Conservation (phyloP, 345 rosid species). For the Citrus glauca region DNA sequence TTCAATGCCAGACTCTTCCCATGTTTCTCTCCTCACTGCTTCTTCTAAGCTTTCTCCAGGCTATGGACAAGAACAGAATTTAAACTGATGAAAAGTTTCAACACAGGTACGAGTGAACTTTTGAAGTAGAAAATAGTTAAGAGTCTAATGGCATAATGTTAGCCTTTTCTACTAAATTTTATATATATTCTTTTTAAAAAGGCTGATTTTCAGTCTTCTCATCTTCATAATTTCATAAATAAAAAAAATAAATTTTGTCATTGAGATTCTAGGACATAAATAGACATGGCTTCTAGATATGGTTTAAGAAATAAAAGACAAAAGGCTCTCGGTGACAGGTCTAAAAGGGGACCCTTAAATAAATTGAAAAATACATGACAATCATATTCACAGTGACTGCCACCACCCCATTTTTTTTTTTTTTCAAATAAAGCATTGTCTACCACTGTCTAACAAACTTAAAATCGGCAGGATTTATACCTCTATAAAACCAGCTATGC, state of each 20-base stretch:
- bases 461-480: constrained; percentile 28
- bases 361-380: neutral
- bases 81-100: constrained; percentile 1
- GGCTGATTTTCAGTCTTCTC: neutral
- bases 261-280: neutral
- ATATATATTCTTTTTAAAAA: too few species aligned
- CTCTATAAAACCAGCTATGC: constrained; percentile 95
- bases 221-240: neutral
- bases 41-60: constrained; percentile 99
- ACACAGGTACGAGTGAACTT: neutral
- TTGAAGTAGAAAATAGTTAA: neutral
- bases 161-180: neutral
- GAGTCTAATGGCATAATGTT: neutral
- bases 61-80: constrained; percentile 34
- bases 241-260: too few species aligned
- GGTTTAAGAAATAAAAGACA: neutral
- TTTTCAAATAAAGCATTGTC: too few species aligned
- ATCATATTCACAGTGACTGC: neutral
- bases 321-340: neutral
- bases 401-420: neutral
- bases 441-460: neutral
- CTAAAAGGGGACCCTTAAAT: neutral
- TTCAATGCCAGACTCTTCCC: constrained; percentile 94
- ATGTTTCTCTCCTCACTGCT: constrained; percentile 95
- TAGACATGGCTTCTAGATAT: neutral